Evolutionary conservation across 768 basidiomycete species (phyloP).

Genomic region (Gloeopeniophorella convolvens): DNA sequence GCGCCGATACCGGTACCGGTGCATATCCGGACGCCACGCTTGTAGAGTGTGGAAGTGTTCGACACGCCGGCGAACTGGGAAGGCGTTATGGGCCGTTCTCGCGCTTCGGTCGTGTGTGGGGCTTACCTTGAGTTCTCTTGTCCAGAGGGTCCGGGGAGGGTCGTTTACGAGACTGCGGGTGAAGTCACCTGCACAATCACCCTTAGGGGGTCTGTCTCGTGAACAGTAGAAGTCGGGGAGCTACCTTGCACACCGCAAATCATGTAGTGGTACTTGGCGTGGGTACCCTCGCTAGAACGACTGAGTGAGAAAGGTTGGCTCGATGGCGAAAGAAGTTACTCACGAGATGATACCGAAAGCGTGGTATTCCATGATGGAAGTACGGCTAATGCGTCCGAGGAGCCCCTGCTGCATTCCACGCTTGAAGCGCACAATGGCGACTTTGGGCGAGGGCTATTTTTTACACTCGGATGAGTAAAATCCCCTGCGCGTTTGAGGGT

Average conservation of each 20-base stretch:
- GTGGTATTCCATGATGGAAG: constrained; percentile 39
- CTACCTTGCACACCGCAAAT: constrained; percentile 38
- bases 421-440: constrained; percentile 36
- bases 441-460: constrained; percentile 36
- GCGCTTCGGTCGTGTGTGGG: background rate
- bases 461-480: background rate
- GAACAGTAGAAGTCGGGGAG: background rate
- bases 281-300: constrained; percentile 32
- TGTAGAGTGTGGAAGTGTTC: constrained; percentile 38
- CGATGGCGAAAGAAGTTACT: constrained; percentile 2
- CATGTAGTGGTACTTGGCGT: constrained; percentile 38
- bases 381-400: constrained; percentile 35
- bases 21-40: constrained; percentile 39
- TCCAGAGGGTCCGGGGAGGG: constrained; percentile 37
- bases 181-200: constrained; percentile 29
- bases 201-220: background rate
- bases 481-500: constrained; percentile 1
- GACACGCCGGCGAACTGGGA: constrained; percentile 37
- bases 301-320: constrained; percentile 1
- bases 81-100: background rate
- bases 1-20: constrained; percentile 42
- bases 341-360: constrained; percentile 38
- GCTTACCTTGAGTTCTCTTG: constrained; percentile 37
- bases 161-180: constrained; percentile 36
- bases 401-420: constrained; percentile 44